Evolutionary conservation across 805 yeast species (phyloP).

Genomic region (Hanseniaspora vineae): DNA sequence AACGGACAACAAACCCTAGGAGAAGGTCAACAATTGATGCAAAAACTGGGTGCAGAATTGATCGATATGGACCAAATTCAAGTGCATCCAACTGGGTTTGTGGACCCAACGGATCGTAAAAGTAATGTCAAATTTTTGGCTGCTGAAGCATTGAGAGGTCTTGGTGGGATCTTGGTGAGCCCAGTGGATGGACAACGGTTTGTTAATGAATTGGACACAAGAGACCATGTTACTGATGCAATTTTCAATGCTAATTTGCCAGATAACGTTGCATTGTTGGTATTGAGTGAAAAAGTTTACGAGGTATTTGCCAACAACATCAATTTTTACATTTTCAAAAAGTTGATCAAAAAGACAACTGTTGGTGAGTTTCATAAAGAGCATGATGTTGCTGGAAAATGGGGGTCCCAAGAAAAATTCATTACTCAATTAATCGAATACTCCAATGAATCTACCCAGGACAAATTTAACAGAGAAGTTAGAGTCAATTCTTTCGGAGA

Average conservation of each 20-base stretch:
- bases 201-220: conserved; percentile 39
- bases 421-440: conserved; percentile 12
- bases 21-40: conserved; percentile 39
- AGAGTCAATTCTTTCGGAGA: conserved; percentile 22
- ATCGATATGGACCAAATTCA: conserved; percentile 49
- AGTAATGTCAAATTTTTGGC: conserved; percentile 41
- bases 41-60: conserved; percentile 33
- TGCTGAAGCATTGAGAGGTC: conserved; percentile 47
- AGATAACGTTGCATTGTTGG: conserved; percentile 14
- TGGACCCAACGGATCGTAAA: conserved; percentile 29
- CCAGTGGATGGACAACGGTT: conserved; percentile 35
- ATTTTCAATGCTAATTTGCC: conserved; percentile 22
- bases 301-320: conserved; percentile 34
- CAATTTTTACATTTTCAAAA: conserved; percentile 35
- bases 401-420: conserved; percentile 8
- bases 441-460: conserved; percentile 12
- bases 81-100: conserved; percentile 52
- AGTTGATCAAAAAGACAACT: conserved; percentile 21
- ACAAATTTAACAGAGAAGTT: conserved; percentile 25
- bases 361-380: conserved; percentile 20
- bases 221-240: conserved; percentile 39
- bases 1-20: conserved; percentile 46
- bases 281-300: conserved; percentile 33
- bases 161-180: conserved; percentile 42
- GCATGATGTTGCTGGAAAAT: conserved; percentile 11